Evolutionary conservation across 805 yeast genomes (phyloP).

Genomic region (Hermanozyma aechmeae): DNA sequence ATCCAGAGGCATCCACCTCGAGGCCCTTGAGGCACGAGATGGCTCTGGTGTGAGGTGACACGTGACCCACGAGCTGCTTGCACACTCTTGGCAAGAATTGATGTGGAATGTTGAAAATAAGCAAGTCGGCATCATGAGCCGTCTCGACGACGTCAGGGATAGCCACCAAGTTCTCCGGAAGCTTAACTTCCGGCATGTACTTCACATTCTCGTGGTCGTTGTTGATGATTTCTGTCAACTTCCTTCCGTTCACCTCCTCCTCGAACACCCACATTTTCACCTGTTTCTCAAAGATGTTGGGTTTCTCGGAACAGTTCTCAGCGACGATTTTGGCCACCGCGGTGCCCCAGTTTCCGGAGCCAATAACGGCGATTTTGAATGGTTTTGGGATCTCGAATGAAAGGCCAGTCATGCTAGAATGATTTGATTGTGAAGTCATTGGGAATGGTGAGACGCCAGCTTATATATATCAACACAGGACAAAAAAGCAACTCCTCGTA

Average conservation of each 20-base stretch:
- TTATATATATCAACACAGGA: too few relatives aligned
- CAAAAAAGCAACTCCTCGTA: too few relatives aligned
- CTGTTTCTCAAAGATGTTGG: slow-evolving; percentile 25
- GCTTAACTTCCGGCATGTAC: slow-evolving; percentile 33
- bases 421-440: too few relatives aligned
- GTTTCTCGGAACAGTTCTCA: slow-evolving; percentile 31
- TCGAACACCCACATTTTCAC: slow-evolving; percentile 40
- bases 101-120: slow-evolving; percentile 38
- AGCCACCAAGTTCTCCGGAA: slow-evolving; percentile 33
- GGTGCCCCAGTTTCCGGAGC: slow-evolving; percentile 42
- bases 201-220: slow-evolving; percentile 34
- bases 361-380: slow-evolving; percentile 32
- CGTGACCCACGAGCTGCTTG: slow-evolving; percentile 29
- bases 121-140: slow-evolving; percentile 31
- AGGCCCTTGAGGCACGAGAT: slow-evolving; percentile 38
- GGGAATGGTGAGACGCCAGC: too few relatives aligned
- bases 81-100: slow-evolving; percentile 34
- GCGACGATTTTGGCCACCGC: slow-evolving; percentile 38
- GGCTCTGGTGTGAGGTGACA: slow-evolving; percentile 30
- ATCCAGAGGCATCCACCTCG: slow-evolving; percentile 34
- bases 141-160: slow-evolving; percentile 29
- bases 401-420: background rate
- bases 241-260: slow-evolving; percentile 30
- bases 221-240: slow-evolving; percentile 36
- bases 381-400: slow-evolving; percentile 6